Conservation (phyloP, 345 rosid genomes). For the Brassica rapa region DNA sequence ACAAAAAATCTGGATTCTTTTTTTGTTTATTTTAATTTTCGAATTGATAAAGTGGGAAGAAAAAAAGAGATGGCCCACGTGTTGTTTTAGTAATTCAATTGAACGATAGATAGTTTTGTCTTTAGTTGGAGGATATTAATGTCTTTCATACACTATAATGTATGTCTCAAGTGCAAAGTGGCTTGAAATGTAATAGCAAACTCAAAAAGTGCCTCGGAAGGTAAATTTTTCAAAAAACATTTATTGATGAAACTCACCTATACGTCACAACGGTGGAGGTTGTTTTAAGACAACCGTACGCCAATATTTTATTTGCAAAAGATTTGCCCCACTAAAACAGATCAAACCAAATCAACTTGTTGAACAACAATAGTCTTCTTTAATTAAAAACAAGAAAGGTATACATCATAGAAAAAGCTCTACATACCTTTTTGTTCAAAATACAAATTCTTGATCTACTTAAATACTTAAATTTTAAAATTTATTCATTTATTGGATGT, state of each 20-base stretch:
- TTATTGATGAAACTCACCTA: background rate
- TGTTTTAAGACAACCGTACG: background rate
- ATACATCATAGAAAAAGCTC: background rate
- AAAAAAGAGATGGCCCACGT: too few species aligned
- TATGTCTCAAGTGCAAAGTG: too few species aligned
- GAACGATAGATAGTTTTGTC: too few species aligned
- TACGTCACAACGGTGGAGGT: background rate
- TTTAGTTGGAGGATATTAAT: too few species aligned
- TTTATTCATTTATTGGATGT: background rate
- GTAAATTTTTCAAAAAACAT: too few species aligned
- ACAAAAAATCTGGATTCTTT: too few species aligned
- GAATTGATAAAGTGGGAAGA: too few species aligned
- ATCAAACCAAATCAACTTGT: background rate
- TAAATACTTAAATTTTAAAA: background rate
- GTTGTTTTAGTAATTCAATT: too few species aligned
- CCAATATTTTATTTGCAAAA: background rate
- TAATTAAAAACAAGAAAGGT: background rate
- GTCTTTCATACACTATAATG: too few species aligned
- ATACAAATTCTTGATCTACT: background rate
- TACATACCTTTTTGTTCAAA: background rate
- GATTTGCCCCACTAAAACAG: background rate
- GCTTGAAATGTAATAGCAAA: too few species aligned
- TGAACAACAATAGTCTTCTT: background rate
- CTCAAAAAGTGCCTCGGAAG: too few species aligned
- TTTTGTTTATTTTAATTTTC: too few species aligned